Evolutionary conservation across 2,329 filamentous ascomycete species (phyloP).

Genomic region (Stachybotrys echinatus): DNA sequence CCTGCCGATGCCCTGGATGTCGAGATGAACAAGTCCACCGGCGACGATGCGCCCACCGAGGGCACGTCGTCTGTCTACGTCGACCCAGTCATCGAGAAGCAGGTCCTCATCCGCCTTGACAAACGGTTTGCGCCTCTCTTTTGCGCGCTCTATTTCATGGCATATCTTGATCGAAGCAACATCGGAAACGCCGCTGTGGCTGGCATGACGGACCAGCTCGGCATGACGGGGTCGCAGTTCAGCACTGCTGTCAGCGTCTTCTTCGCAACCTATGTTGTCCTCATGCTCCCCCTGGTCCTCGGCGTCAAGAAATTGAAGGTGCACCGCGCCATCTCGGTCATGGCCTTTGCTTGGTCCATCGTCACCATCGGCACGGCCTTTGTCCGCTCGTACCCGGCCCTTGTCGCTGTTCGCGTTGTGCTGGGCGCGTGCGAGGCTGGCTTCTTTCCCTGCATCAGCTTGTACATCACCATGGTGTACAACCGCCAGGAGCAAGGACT

Average conservation of each 20-base stretch:
- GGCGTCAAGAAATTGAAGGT: slow-evolving; percentile 20
- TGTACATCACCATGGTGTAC: slow-evolving; percentile 7
- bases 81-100: neutral
- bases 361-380: slow-evolving; percentile 15
- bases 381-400: slow-evolving; percentile 14
- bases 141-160: slow-evolving; percentile 19
- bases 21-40: neutral
- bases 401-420: slow-evolving; percentile 7
- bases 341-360: slow-evolving; percentile 10
- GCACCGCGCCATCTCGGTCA: neutral
- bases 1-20: neutral
- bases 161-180: slow-evolving; percentile 17
- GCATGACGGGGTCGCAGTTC: slow-evolving; percentile 21
- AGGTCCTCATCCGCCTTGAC: neutral
- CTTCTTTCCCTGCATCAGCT: slow-evolving; percentile 6
- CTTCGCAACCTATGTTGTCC: slow-evolving; percentile 23
- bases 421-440: slow-evolving; percentile 5
- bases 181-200: slow-evolving; percentile 24
- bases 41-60: neutral
- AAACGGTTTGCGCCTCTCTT: neutral
- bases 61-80: neutral
- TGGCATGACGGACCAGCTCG: slow-evolving; percentile 26
- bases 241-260: slow-evolving; percentile 25
- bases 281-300: slow-evolving; percentile 24
- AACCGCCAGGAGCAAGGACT: slow-evolving; percentile 5